Base-by-base conservation (phyloP, 2,329 filamentous ascomycete genomes). In the Penicillium sp. region DNA sequence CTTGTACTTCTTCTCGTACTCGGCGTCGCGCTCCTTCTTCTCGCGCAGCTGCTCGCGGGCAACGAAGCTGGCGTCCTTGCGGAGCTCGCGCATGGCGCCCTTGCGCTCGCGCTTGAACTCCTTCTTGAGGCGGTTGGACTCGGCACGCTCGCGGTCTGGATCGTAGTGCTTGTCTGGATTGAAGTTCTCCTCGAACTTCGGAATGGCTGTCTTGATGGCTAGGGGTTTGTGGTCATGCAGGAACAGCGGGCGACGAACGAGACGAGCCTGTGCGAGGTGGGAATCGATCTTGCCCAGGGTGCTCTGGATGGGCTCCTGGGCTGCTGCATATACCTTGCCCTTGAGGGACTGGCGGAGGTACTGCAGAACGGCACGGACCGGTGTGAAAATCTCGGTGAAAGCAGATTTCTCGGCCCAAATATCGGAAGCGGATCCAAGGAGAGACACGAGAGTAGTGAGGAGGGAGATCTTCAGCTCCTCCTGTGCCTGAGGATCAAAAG, bases 151-250 rank as follows among this genome's bases (percentile, higher is more conserved):
- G 64, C 87, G 88, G 76, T 99, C 89, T 1, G 92, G 92, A 71
- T 99, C 95, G 83, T 99, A 97, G 82, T 97, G 94, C 78, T 92
- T 93, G 78, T 89, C 86, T 3, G 94, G 94, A 74, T 96, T 94
- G 83, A 92, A 99, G 56, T 85, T 83, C 72, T 97, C 93, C 78
- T 97, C 94, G 78, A 97, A 99, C 75, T 96, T 96, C 75, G 94
- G 94, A 45, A 97, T 86, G 56, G 85, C 87, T 8, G 86, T 87
- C 74, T 93, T 92, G 79, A 97, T 96, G 22, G 94, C 88, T 3
- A 96, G 82, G 0, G 92, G 91, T 0, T 84, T 83, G 80, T 99
- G 94, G 75, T 94, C 84, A 77, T 99, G 94, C 3, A 99, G 85
- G 67, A 91, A 84, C 31, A 97, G 85, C 2, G 92, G 90, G 9